Evolutionary conservation across 345 rosid species (phyloP).

Genomic region (Rhizophora mangle): DNA sequence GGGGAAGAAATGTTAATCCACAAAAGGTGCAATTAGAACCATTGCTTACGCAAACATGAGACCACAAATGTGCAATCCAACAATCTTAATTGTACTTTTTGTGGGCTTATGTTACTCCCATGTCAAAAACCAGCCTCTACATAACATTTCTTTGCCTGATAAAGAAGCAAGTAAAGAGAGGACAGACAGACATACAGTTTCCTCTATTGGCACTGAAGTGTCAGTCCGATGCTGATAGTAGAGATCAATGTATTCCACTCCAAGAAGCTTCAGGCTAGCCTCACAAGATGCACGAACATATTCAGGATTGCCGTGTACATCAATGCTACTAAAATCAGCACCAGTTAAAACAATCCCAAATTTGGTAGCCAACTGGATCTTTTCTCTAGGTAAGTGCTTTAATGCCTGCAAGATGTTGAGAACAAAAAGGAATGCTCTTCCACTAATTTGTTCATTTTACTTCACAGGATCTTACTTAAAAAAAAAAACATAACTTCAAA

Average conservation of each 20-base stretch:
- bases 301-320: slow-evolving; percentile 23
- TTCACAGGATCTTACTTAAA: background rate
- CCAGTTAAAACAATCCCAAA: slow-evolving; percentile 16
- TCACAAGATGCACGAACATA: slow-evolving; percentile 31
- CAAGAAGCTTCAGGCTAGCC: slow-evolving; percentile 33
- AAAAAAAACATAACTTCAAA: background rate
- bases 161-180: background rate
- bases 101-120: no score
- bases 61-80: no score
- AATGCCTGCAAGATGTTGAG: slow-evolving; percentile 17
- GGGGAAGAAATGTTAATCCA: no score
- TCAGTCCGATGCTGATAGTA: slow-evolving; percentile 35
- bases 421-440: no score
- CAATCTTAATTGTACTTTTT: no score
- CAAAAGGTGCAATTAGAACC: no score
- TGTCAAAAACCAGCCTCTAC: no score
- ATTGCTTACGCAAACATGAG: no score
- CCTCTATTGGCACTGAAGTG: slow-evolving; percentile 27
- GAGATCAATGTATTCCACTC: slow-evolving; percentile 34
- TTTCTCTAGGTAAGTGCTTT: slow-evolving; percentile 30
- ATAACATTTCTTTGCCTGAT: no score
- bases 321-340: background rate
- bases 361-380: slow-evolving; percentile 31
- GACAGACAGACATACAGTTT: slow-evolving; percentile 18
- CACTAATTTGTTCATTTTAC: no score